phyloP scores from a whole-genome alignment of 1,284 basidiomycete species.

The Malassezia vespertilionis region DNA sequence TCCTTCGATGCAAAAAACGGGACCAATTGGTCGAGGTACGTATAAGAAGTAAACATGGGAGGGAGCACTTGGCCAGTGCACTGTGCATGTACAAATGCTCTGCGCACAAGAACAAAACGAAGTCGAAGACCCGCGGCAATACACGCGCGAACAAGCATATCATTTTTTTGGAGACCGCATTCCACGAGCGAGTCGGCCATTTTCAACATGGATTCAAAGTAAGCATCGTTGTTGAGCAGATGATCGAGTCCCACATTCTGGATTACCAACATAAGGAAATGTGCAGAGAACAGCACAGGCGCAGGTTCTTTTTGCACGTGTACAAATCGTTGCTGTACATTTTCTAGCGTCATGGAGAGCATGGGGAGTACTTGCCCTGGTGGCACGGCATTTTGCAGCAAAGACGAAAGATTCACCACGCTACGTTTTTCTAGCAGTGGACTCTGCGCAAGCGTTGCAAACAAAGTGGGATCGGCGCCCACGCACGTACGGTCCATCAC shows the following conservation, averaged over 20 bases:
- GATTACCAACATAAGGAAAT: not conserved
- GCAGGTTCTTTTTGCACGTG: too few relatives aligned
- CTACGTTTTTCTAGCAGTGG: too few relatives aligned
- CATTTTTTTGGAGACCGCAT: not conserved
- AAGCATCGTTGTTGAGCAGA: not conserved
- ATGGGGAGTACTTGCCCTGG: too few relatives aligned
- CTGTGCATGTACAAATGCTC: not conserved
- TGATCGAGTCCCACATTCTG: not conserved
- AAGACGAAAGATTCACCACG: too few relatives aligned
- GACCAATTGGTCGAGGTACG: not conserved
- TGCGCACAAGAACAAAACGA: not conserved
- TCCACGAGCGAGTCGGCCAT: not conserved
- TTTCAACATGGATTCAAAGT: not conserved
- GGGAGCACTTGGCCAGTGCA: not conserved
- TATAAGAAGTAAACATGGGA: not conserved
- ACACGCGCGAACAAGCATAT: not conserved
- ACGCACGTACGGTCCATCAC: too few relatives aligned
- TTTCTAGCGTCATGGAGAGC: too few relatives aligned
- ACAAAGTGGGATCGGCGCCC: too few relatives aligned
- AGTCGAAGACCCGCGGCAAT: slow-evolving; percentile 1
- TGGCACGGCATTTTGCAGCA: too few relatives aligned
- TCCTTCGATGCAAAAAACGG: not conserved
- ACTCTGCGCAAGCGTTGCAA: too few relatives aligned
- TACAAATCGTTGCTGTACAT: too few relatives aligned
- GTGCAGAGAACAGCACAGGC: not conserved